Evolutionary conservation across 2,329 filamentous ascomycete genomes (phyloP).

Genomic region (Arthrobotrys musiformis): DNA sequence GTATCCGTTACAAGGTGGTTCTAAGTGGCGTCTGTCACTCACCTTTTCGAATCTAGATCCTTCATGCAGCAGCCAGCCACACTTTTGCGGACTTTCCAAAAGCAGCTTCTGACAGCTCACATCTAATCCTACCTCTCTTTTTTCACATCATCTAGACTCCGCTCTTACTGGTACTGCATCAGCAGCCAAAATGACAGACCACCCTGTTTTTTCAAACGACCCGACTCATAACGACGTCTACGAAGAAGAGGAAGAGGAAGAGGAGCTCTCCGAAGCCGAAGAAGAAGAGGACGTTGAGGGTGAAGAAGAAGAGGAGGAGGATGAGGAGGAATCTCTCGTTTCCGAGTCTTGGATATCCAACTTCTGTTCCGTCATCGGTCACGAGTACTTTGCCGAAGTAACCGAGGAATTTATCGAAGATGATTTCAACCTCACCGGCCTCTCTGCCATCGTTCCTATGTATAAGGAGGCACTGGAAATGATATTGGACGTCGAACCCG

Average conservation of each 20-base stretch:
- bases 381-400: constrained; percentile 99
- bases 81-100: neutral
- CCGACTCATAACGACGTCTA: constrained; percentile 45
- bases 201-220: constrained; percentile 53
- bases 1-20: neutral
- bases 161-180: constrained; percentile 39
- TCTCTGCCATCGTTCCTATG: constrained; percentile 95
- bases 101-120: neutral
- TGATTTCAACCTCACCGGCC: constrained; percentile 97
- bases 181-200: constrained; percentile 54
- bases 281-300: constrained; percentile 59
- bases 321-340: constrained; percentile 60
- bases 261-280: constrained; percentile 56
- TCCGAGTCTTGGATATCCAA: constrained; percentile 96
- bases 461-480: constrained; percentile 99
- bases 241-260: constrained; percentile 51
- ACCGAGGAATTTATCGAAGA: constrained; percentile 99
- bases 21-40: neutral
- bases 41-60: neutral
- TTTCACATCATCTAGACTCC: constrained; percentile 5
- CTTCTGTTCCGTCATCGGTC: constrained; percentile 92
- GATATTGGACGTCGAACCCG: constrained; percentile 97
- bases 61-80: neutral
- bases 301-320: constrained; percentile 56
- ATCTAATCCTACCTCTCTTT: neutral